Evolutionary conservation across 805 yeast species (phyloP).

Genomic region (Nakazawaea ernobii): DNA sequence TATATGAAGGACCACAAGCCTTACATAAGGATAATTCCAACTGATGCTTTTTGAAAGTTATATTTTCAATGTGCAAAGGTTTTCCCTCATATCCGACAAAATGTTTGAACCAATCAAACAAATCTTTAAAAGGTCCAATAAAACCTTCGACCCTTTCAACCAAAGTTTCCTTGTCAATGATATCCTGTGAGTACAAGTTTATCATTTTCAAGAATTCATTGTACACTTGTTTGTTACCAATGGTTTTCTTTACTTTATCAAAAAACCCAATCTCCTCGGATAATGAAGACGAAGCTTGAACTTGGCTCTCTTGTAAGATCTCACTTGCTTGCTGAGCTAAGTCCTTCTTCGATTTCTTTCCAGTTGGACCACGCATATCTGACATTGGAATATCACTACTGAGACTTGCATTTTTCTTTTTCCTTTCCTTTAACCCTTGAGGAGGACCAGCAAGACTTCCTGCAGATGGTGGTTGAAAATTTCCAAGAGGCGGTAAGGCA

Average conservation of each 20-base stretch:
- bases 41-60: conserved; percentile 83
- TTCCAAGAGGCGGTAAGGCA: conserved; percentile 79
- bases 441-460: conserved; percentile 15
- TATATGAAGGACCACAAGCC: conserved; percentile 92
- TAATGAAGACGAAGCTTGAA: conserved; percentile 6
- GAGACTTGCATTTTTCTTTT: conserved; percentile 18
- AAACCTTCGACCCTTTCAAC: conserved; percentile 83
- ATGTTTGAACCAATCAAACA: conserved; percentile 85
- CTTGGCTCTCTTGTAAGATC: conserved; percentile 5
- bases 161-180: conserved; percentile 75
- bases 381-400: conserved; percentile 44
- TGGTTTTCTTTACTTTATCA: conserved; percentile 83
- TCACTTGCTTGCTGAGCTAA: conserved; percentile 20
- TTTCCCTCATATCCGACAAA: conserved; percentile 86
- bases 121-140: conserved; percentile 73
- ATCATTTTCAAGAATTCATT: conserved; percentile 87
- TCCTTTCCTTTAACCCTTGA: conserved; percentile 19
- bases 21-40: conserved; percentile 86
- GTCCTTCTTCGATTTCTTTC: conserved; percentile 21
- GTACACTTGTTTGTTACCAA: conserved; percentile 85
- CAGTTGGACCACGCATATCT: conserved; percentile 31
- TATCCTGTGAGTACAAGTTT: conserved; percentile 84
- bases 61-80: conserved; percentile 84
- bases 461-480: conserved; percentile 64
- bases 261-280: conserved; percentile 85